Percentiles rank a stretch among this genome's conserved stretches.
These are phyloP conservation scores for Trametes villosa DNA, from an alignment of 768 basidiomycete species.

Conservation along the genomic window DNA sequence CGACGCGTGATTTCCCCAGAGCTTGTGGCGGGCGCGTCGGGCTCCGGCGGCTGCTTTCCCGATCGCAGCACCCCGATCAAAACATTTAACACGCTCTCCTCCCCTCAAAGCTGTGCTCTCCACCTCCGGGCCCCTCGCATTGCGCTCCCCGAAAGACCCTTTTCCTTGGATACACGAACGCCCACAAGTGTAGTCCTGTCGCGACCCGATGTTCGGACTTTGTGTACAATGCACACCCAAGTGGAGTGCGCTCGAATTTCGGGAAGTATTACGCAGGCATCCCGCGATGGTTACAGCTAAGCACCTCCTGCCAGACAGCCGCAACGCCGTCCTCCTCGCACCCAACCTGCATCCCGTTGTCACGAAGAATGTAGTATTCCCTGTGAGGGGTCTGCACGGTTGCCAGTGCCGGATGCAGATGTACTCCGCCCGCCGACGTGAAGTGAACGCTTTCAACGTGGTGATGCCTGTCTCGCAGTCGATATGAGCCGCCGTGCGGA, in stretches of 20 bases:
- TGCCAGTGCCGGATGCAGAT: slow-evolving; percentile 67
- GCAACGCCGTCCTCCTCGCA: slow-evolving; percentile 75
- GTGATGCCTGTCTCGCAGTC: slow-evolving; percentile 58
- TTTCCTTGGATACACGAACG: too few relatives aligned
- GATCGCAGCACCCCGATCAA: too few relatives aligned
- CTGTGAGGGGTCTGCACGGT: slow-evolving; percentile 69
- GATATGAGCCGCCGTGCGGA: not conserved
- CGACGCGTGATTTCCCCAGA: too few relatives aligned
- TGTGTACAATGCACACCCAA: not conserved
- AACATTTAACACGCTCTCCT: too few relatives aligned
- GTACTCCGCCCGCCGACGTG: slow-evolving; percentile 42
- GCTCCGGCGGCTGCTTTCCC: too few relatives aligned
- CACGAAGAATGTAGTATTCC: slow-evolving; percentile 70
- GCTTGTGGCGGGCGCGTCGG: too few relatives aligned
- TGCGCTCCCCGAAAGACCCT: too few relatives aligned
- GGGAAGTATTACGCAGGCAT: not conserved
- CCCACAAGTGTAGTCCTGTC: too few relatives aligned
- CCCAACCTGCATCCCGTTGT: slow-evolving; percentile 80
- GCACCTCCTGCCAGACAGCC: slow-evolving; percentile 60
- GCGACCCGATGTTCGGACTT: too few relatives aligned
- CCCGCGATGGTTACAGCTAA: slow-evolving; percentile 49
- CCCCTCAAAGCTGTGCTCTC: too few relatives aligned
- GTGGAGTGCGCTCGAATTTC: not conserved
- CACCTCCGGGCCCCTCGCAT: too few relatives aligned
- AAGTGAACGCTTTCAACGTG: slow-evolving; percentile 80